Conservation (phyloP, 345 rosid genomes). For the Xanthoceras sorbifolium region DNA sequence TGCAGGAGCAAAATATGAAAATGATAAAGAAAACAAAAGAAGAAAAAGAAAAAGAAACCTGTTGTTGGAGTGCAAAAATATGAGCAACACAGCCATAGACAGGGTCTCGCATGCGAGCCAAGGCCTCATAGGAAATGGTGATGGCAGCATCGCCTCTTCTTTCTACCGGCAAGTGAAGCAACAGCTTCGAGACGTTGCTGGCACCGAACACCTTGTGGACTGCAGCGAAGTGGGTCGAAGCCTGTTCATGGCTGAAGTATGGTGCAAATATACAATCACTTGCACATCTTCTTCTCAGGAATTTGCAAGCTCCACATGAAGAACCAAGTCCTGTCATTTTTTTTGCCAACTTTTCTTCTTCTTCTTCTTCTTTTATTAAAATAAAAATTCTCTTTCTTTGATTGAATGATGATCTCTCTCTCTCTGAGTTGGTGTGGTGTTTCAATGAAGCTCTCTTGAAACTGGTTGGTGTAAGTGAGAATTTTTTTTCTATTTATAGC, state of each 20-base stretch:
- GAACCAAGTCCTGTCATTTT: slow-evolving; percentile 73
- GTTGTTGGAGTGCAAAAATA: slow-evolving; percentile 69
- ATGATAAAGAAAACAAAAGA: neutral
- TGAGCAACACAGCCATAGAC: slow-evolving; percentile 68
- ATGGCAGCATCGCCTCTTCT: slow-evolving; percentile 59
- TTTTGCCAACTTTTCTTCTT: too few relatives aligned
- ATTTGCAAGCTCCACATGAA: slow-evolving; percentile 88
- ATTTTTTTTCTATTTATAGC: too few relatives aligned
- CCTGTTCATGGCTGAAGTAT: slow-evolving; percentile 68
- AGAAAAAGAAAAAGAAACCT: slow-evolving; percentile 41
- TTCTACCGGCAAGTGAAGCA: slow-evolving; percentile 54
- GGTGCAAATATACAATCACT: slow-evolving; percentile 73
- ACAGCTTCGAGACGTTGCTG: slow-evolving; percentile 70
- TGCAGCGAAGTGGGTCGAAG: slow-evolving; percentile 63
- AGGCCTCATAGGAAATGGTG: slow-evolving; percentile 68
- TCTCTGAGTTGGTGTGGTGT: too few relatives aligned
- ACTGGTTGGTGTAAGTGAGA: too few relatives aligned
- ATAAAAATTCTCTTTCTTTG: too few relatives aligned
- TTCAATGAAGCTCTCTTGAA: too few relatives aligned
- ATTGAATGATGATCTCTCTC: too few relatives aligned
- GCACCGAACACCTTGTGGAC: slow-evolving; percentile 85
- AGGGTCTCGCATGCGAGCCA: slow-evolving; percentile 63
- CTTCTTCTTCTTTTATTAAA: too few relatives aligned
- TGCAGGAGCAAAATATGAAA: neutral
- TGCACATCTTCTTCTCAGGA: slow-evolving; percentile 72